Evolutionary conservation across 805 yeast genomes (phyloP), one percentile per base, ranked within the genome.

Genomic region (Hanseniaspora jakobsenii): DNA sequence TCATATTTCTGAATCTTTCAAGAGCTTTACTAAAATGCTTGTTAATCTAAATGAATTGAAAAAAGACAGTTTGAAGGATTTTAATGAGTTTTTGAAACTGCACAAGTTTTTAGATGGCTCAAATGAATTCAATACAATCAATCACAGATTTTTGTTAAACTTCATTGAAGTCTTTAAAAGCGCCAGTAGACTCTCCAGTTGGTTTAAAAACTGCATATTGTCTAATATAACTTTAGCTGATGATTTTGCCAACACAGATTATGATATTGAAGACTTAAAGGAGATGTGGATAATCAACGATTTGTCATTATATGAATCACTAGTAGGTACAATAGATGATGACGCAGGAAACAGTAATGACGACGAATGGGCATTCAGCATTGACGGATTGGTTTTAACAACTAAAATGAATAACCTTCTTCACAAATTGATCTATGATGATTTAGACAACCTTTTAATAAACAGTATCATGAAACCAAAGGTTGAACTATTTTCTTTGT

Each of bases 281-380:
- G 46, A 42, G 27, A 35, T 28, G 28, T 42, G 46, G 46, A n/a
- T 42, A 3, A 10, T 42, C 6, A 42, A 42, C 29, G 46, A 35
- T n/a, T 17, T 10, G 10, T 22, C n/a, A 6, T 34, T 35, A 3
- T 4, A 12, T 21, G n/a, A n/a, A n/a, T n/a, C n/a, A n/a, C n/a
- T n/a, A n/a, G n/a, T n/a, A n/a, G n/a, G n/a, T n/a, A n/a, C n/a
- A n/a, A n/a, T n/a, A n/a, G n/a, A n/a, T n/a, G n/a, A n/a, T n/a
- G n/a, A n/a, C n/a, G n/a, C n/a, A n/a, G n/a, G n/a, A n/a, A 18
- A 22, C 16, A 23, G 6, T 4, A n/a, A 22, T n/a, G 14, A 34
- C 4, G 12, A 13, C 17, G 22, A 24, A 2, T 42, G 29, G 22
- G 7, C 31, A 1, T 24, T 32, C 13, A 42, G 27, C 27, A 35